Conservation (phyloP, 1,284 basidiomycete genomes). For the Heimioporus retisporus region DNA sequence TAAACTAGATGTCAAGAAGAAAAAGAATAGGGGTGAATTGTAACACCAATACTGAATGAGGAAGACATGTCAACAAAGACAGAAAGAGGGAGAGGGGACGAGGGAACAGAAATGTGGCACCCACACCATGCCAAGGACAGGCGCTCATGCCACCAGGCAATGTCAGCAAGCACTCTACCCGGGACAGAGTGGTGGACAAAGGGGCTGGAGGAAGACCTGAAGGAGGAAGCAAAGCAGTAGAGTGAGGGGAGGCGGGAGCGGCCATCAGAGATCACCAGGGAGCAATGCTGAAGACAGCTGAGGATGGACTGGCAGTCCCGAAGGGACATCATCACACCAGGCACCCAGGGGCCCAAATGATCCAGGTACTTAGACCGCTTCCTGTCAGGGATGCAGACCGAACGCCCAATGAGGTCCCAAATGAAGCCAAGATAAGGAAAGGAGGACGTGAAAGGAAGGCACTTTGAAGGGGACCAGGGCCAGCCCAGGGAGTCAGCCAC, state of each 20-base stretch:
- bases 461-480: slow-evolving; percentile 25
- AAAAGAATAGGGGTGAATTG: too few relatives aligned
- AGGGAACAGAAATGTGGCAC: too few relatives aligned
- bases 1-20: too few relatives aligned
- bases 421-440: slow-evolving; percentile 31
- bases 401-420: slow-evolving; percentile 32
- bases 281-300: slow-evolving; percentile 1
- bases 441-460: background rate
- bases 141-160: too few relatives aligned
- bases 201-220: background rate
- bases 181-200: background rate
- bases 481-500: too few relatives aligned
- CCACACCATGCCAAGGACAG: too few relatives aligned
- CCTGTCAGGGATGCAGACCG: too few relatives aligned
- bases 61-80: background rate
- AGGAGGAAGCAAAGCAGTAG: background rate
- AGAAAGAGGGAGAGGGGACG: background rate
- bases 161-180: too few relatives aligned
- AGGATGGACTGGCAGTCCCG: background rate
- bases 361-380: too few relatives aligned
- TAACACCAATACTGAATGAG: background rate
- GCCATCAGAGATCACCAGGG: background rate
- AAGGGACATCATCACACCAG: background rate
- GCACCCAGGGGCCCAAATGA: too few relatives aligned
- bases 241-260: background rate